Base-by-base conservation (phyloP, 345 rosid genomes). In the Durio zibethinus region DNA sequence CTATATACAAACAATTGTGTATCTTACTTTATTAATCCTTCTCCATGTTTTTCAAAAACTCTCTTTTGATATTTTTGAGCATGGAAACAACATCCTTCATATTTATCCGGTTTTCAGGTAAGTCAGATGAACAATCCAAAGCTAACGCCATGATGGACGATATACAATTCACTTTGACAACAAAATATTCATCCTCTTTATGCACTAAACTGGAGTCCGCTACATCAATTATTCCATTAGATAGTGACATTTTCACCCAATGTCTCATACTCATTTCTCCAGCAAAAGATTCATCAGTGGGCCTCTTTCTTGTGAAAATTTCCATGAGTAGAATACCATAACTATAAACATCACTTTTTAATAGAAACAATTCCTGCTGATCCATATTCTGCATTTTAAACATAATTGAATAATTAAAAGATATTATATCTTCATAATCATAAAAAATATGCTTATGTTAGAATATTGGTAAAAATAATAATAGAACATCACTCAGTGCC, bases 91-190 rank as follows among this genome's bases (percentile, higher is more conserved):
- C 82, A 27, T 74, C 70, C 18, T 56, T 66, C 31, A 79, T 79
- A 42, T 65, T 59, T 8, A 54, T 29, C 15, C 78, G 65, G 2
- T 43, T 47, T 14, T 65, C n/a, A n/a, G n/a, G n/a, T n/a, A 31
- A 54, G 3, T 79, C 78, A 3, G 23, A 4, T 20, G 79, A 36
- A 50, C 82, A 80, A 2, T 59, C 6, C 23, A 66, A 31, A 10
- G 78, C 71, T 10, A 79, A 54, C 20, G 4, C 23, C 61, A 74
- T 27, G 1, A 79, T 12, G 21, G 78, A 79, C n/a, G 73, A 73
- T 1, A 40, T 2, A 48, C 53, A 48, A 0, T 48, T 48, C 4
- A n/a, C 53, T 48, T 48, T 48, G 15, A 48, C 18, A 48, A 10
- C 74, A 73, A 15, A 20, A 20, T 53, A n/a, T 53, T 20, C 25